Base-by-base conservation (phyloP, 306 rosid species). In the Vigna hirtella region DNA sequence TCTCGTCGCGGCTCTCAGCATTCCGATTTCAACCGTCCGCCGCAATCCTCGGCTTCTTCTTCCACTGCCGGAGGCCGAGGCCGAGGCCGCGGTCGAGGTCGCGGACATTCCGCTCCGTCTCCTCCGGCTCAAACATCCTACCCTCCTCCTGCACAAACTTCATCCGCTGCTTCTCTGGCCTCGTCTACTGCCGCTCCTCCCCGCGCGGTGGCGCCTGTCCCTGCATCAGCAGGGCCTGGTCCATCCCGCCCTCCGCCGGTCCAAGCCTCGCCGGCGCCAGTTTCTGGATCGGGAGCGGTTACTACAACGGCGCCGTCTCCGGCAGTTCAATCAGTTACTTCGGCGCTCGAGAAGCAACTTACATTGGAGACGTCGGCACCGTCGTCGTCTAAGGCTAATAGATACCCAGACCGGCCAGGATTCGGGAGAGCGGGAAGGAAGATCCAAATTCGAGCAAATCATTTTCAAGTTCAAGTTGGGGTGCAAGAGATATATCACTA, bases 401-500 rank as follows among this genome's bases (percentile, higher is more conserved):
- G 77, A 53, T 6, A 43, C 16, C 72, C 87, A 0, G 58, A 20
- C 47, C 85, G 98, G 14, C 98, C 98, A 0, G 89, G 81, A 1
- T 83, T 0, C 2, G 97, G 97, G 0, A 61, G 1, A 7, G 0
- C 20, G 0, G 98, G 98, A 0, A 24, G 0, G 0, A 84, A 17
- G 38, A 22, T 75, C 6, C 6, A 49, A 11, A 86, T 91, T 2
- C 81, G 89, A 0, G 98, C 98, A 0, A 93, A 93, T 66, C 98
- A 93, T n/a, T 89, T 93, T 5, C 55, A 74, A 1, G 87, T 89
- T 0, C 8, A 89, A 30, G 85, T 88, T 1, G 82, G 83, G 0
- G 83, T 83, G 0, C 17, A 11, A 0, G 93, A 89, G 64, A 55
- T 88, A 0, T 82, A 80, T 9, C 98, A 89, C 1, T 93, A 93